These are phyloP conservation scores for Jamesozyma gamospora DNA, from an alignment of 805 yeast species.

Conservation along the genomic window DNA sequence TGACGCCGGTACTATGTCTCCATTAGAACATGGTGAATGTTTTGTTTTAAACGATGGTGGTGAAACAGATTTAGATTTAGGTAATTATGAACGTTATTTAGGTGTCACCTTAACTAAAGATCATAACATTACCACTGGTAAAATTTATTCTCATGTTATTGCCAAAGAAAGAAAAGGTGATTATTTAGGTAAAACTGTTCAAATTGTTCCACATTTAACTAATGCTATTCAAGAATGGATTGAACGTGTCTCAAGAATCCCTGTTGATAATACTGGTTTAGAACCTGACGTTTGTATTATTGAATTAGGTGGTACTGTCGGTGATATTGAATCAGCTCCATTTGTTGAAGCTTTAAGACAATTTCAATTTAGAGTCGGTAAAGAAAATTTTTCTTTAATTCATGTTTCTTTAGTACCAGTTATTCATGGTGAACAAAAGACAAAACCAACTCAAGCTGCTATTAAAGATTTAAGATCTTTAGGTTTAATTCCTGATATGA, in stretches of 20 bases:
- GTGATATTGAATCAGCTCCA: constrained; percentile 98
- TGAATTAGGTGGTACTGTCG: constrained; percentile 98
- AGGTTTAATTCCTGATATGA: constrained; percentile 92
- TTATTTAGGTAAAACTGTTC: constrained; percentile 97
- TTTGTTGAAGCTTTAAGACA: constrained; percentile 98
- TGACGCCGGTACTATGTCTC: constrained; percentile 99
- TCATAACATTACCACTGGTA: constrained; percentile 98
- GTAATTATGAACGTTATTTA: constrained; percentile 94
- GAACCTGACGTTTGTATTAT: constrained; percentile 95
- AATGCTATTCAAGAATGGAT: constrained; percentile 98
- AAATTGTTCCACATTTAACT: constrained; percentile 96
- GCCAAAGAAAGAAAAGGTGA: constrained; percentile 94
- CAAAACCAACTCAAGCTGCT: constrained; percentile 99
- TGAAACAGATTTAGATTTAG: constrained; percentile 95
- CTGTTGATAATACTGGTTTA: constrained; percentile 81
- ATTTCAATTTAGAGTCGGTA: constrained; percentile 94
- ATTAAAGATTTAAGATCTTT: constrained; percentile 90
- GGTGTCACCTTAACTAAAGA: constrained; percentile 86
- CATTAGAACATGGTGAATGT: constrained; percentile 98
- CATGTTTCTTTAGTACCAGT: constrained; percentile 97
- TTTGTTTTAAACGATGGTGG: constrained; percentile 98
- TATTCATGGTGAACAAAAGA: constrained; percentile 96
- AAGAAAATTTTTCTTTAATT: constrained; percentile 85
- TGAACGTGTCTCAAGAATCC: constrained; percentile 80
- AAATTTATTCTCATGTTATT: constrained; percentile 87